These are phyloP conservation scores for Coemansia sp. DNA, from an alignment of 192 early-diverging fungal species.

Conservation along the genomic window DNA sequence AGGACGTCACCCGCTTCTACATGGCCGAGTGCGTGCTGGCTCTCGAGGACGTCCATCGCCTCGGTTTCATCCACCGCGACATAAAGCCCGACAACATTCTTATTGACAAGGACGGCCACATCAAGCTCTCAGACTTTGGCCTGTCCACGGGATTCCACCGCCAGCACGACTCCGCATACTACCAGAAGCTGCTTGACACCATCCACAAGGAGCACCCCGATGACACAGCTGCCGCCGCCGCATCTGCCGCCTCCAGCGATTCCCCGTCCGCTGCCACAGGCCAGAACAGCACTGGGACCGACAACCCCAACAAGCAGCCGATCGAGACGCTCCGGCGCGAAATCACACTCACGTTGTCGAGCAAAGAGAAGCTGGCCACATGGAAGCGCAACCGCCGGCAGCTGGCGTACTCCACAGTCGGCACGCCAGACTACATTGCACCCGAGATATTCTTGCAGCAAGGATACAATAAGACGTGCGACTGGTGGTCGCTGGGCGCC, in stretches of 20 bases:
- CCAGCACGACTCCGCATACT: slow-evolving; percentile 97
- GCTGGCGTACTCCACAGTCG: slow-evolving; percentile 96
- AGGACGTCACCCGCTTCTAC: slow-evolving; percentile 97
- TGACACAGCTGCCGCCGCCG: slow-evolving; percentile 35
- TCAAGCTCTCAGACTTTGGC: slow-evolving; percentile 99
- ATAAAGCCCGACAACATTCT: slow-evolving; percentile 89
- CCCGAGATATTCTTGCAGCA: slow-evolving; percentile 94
- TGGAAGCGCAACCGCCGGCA: slow-evolving; percentile 97
- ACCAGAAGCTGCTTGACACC: slow-evolving; percentile 76
- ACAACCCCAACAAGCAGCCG: slow-evolving; percentile 31
- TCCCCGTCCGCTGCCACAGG: slow-evolving; percentile 4
- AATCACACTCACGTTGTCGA: slow-evolving; percentile 89
- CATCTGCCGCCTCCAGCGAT: slow-evolving; percentile 25
- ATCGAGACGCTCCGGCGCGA: slow-evolving; percentile 61
- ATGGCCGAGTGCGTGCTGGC: slow-evolving; percentile 96
- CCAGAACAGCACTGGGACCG: slow-evolving; percentile 1
- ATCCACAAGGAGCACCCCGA: slow-evolving; percentile 59
- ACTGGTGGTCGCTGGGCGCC: slow-evolving; percentile 99
- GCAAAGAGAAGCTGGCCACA: slow-evolving; percentile 93
- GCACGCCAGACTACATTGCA: slow-evolving; percentile 98
- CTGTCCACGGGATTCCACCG: slow-evolving; percentile 99
- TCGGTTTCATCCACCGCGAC: slow-evolving; percentile 93
- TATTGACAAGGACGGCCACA: slow-evolving; percentile 97
- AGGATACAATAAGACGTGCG: slow-evolving; percentile 96
- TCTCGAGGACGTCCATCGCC: slow-evolving; percentile 87